Percentiles rank a stretch among this genome's conserved stretches.
Evolutionary conservation across 352 stramenopile genomes (phyloP).

Genomic region (Phytophthora ohioensis): DNA sequence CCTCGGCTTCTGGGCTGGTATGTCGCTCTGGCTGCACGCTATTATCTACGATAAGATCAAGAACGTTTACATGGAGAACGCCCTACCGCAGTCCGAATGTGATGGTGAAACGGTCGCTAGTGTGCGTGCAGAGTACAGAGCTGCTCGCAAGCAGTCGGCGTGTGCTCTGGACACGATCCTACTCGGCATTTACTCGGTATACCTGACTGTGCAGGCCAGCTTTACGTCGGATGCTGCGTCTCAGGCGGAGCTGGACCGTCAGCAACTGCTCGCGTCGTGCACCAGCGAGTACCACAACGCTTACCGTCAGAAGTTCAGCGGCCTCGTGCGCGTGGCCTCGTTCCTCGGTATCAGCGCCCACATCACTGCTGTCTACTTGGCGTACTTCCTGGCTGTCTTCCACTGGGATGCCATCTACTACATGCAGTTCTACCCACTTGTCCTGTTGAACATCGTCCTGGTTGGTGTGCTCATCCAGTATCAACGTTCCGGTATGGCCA

Average conservation of each 20-base stretch:
- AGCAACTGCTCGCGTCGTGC: conserved; percentile 67
- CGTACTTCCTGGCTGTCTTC: conserved; percentile 75
- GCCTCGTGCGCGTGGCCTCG: conserved; percentile 75
- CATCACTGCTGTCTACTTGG: conserved; percentile 73
- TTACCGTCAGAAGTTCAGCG: conserved; percentile 67
- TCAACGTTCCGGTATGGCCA: conserved; percentile 72
- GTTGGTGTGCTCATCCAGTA: conserved; percentile 63
- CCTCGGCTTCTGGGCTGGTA: conserved; percentile 60
- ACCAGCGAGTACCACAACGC: conserved; percentile 66
- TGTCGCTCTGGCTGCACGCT: conserved; percentile 83
- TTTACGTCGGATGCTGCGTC: conserved; percentile 75
- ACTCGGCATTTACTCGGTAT: conserved; percentile 83
- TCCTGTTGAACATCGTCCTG: conserved; percentile 74
- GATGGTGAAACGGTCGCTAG: conserved; percentile 85
- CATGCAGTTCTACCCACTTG: conserved; percentile 79
- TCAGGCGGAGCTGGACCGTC: conserved; percentile 65
- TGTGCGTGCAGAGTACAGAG: conserved; percentile 72
- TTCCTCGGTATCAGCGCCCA: conserved; percentile 88
- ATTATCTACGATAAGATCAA: conserved; percentile 90
- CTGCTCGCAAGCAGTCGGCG: conserved; percentile 68
- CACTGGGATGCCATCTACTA: conserved; percentile 81
- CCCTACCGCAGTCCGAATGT: conserved; percentile 78
- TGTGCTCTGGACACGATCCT: conserved; percentile 73
- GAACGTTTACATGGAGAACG: conserved; percentile 91
- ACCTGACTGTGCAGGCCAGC: conserved; percentile 67